Percentiles rank a stretch among this genome's conserved stretches.
Conservation (phyloP, 176 grass and related monocot genomes). For the Ampelocalamus luodianensis region DNA sequence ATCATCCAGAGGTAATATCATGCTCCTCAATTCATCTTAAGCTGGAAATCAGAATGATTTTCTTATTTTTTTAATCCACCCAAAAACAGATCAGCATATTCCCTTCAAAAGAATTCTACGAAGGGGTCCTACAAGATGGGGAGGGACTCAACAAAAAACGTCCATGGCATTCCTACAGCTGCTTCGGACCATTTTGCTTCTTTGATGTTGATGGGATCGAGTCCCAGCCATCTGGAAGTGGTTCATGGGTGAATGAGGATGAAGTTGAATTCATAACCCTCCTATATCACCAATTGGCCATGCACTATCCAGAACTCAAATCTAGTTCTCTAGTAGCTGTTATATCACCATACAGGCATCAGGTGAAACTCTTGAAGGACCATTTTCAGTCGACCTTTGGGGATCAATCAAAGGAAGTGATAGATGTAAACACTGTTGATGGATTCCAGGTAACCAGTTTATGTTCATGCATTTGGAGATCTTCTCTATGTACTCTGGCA, state of each 20-base stretch:
- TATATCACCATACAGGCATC: constrained; percentile 86
- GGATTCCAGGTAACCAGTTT: constrained; percentile 83
- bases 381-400: constrained; percentile 82
- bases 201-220: constrained; percentile 93
- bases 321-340: constrained; percentile 73
- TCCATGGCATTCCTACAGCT: constrained; percentile 75
- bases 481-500: constrained; percentile 27
- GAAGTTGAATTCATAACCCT: constrained; percentile 90
- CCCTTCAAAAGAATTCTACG: constrained; percentile 97
- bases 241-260: constrained; percentile 86
- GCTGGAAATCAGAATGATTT: constrained; percentile 16
- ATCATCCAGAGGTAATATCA: constrained; percentile 82
- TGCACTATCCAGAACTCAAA: constrained; percentile 69
- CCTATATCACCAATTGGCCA: constrained; percentile 76
- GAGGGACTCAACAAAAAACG: constrained; percentile 64
- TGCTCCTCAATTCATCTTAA: constrained; percentile 33
- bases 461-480: constrained; percentile 28
- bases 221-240: constrained; percentile 72
- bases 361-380: constrained; percentile 79
- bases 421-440: constrained; percentile 97
- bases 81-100: constrained; percentile 83
- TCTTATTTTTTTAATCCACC: constrained; percentile 38
- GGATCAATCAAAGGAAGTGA: constrained; percentile 74
- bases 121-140: constrained; percentile 73
- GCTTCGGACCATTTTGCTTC: constrained; percentile 91